These are phyloP conservation scores for Candida chauliodis DNA, from an alignment of 805 yeast species.

Conservation along the genomic window DNA sequence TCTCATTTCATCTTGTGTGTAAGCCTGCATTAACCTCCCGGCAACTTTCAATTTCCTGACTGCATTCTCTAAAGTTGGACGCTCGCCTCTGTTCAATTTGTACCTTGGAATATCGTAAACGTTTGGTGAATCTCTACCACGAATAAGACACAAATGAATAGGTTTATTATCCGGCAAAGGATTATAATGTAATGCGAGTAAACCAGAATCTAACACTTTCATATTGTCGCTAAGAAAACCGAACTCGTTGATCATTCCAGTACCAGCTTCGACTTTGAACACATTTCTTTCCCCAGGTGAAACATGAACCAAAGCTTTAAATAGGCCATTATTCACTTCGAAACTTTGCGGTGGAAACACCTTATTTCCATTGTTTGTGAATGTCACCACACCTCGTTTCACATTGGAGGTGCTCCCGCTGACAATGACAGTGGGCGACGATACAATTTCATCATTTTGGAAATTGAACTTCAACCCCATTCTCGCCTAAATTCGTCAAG, in stretches of 20 bases:
- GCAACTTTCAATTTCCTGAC: conserved; percentile 72
- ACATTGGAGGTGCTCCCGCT: conserved; percentile 23
- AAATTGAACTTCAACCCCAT: conserved; percentile 31
- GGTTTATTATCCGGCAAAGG: conserved; percentile 68
- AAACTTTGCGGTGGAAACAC: conserved; percentile 66
- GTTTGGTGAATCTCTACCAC: conserved; percentile 74
- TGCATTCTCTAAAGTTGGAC: conserved; percentile 67
- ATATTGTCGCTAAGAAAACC: conserved; percentile 25
- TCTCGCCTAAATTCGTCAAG: background rate
- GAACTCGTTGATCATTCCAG: conserved; percentile 27
- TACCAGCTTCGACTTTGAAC: conserved; percentile 48
- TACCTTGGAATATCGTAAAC: conserved; percentile 65
- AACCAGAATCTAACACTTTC: conserved; percentile 20
- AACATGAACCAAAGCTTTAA: conserved; percentile 72
- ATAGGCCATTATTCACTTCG: conserved; percentile 66
- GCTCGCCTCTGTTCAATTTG: conserved; percentile 48
- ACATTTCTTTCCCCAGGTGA: conserved; percentile 60
- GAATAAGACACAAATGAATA: conserved; percentile 71
- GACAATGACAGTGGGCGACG: conserved; percentile 37
- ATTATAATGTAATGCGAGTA: conserved; percentile 23
- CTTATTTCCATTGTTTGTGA: conserved; percentile 28
- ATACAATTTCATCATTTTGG: conserved; percentile 32
- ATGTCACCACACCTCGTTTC: conserved; percentile 25
- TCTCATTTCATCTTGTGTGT: conserved; percentile 85
- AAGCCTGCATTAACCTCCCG: conserved; percentile 86